Percentiles rank a stretch among this genome's conserved stretches.
phyloP scores from a whole-genome alignment of 768 basidiomycete genomes.

The Pleurotus tuber-regium region DNA sequence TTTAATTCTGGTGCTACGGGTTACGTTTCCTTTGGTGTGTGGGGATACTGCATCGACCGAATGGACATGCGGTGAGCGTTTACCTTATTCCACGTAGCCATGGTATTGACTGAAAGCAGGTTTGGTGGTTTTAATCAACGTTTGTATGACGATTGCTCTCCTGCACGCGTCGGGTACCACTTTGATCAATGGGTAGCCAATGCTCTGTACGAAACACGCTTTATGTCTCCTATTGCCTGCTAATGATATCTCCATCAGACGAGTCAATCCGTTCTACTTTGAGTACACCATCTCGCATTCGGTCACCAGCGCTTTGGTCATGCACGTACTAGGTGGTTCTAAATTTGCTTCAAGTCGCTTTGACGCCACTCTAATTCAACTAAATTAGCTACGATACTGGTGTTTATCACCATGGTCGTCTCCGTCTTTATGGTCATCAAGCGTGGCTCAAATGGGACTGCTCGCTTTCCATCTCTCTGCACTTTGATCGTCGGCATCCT shows the following conservation, averaged over 20 bases:
- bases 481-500: conserved; percentile 35
- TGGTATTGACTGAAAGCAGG: no score
- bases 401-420: conserved; percentile 47
- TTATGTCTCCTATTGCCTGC: conserved; percentile 13
- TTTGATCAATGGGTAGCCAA: conserved; percentile 48
- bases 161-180: conserved; percentile 49
- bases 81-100: conserved; percentile 14
- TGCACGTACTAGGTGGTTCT: conserved; percentile 51
- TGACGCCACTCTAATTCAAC: conserved; percentile 6
- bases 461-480: conserved; percentile 35
- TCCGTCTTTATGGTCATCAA: conserved; percentile 46
- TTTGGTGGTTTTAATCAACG: conserved; percentile 38
- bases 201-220: conserved; percentile 35
- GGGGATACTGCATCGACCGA: conserved; percentile 58
- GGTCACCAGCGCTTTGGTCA: conserved; percentile 46
- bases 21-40: conserved; percentile 54
- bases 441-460: conserved; percentile 32
- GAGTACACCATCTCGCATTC: conserved; percentile 41
- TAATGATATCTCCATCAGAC: conserved; percentile 23
- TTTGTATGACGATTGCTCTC: conserved; percentile 43
- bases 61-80: conserved; percentile 40
- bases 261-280: conserved; percentile 26
- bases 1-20: conserved; percentile 32
- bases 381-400: conserved; percentile 41
- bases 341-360: background rate